Evolutionary conservation across 169 alveolate genomes (phyloP).

Genomic region (Toxoplasma gondii): DNA sequence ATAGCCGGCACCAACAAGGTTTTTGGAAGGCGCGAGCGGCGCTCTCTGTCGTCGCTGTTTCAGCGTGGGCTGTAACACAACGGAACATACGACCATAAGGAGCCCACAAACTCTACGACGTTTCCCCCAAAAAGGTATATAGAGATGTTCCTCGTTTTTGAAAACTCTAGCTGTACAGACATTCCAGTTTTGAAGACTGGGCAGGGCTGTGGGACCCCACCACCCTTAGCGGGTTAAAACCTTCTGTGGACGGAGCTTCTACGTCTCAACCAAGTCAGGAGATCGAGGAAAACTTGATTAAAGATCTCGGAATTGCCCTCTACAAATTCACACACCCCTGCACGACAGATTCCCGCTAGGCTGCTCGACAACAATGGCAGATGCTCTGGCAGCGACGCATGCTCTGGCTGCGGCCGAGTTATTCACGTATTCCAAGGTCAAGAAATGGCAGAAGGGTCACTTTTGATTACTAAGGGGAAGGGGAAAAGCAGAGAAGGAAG

Average conservation of each 20-base stretch:
- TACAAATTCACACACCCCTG: not conserved
- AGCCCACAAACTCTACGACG: no score
- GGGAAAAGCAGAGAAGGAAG: not conserved
- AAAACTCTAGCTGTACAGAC: no score
- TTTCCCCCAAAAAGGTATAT: no score
- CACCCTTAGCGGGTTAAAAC: not conserved
- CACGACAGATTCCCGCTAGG: no score
- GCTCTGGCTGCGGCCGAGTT: not conserved
- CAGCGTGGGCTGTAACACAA: no score
- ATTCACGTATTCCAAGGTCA: not conserved
- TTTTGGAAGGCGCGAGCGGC: no score
- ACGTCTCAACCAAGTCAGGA: no score
- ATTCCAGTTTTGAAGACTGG: not conserved
- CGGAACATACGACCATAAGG: no score
- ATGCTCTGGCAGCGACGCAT: not conserved
- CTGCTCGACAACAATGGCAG: not conserved
- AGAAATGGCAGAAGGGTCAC: not conserved
- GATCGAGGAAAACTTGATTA: not conserved
- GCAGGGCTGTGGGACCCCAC: not conserved
- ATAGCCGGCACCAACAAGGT: no score
- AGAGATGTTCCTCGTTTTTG: no score
- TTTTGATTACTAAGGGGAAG: not conserved
- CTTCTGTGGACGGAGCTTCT: not conserved
- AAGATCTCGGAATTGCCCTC: not conserved
- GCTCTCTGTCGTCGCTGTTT: no score